phyloP scores from a whole-genome alignment of 75 land plant genomes.

The Cryptomeria japonica region DNA sequence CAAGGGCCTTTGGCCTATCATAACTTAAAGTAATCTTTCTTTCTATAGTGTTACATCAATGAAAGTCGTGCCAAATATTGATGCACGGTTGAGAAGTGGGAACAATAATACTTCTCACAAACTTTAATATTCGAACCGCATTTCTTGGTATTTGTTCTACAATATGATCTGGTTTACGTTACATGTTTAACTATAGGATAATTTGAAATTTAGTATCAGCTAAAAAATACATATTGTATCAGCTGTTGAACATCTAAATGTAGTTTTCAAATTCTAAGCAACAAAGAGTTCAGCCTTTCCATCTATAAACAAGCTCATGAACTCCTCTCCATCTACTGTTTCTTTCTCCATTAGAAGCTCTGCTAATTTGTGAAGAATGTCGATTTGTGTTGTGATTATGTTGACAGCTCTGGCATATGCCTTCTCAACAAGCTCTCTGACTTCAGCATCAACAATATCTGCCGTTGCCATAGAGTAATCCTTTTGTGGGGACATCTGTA shows the following conservation, averaged over 20 bases:
- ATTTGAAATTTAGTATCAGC: too few relatives aligned
- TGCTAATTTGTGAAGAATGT: constrained; percentile 98
- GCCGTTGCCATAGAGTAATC: constrained; percentile 99
- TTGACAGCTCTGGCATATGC: constrained; percentile 85
- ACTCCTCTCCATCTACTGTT: constrained; percentile 99
- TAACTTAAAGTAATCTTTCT: background rate
- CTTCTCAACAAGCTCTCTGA: constrained; percentile 88
- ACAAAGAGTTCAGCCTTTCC: constrained; percentile 94
- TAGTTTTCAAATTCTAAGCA: constrained; percentile 24
- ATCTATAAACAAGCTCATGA: constrained; percentile 98
- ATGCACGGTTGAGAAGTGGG: background rate
- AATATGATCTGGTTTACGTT: background rate
- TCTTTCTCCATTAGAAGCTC: constrained; percentile 96
- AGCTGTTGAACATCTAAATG: background rate
- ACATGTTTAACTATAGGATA: too few relatives aligned
- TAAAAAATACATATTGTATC: background rate
- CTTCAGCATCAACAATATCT: constrained; percentile 95
- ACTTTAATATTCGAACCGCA: background rate
- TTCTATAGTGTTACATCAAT: background rate
- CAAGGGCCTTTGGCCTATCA: background rate
- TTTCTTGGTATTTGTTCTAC: background rate
- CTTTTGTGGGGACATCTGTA: constrained; percentile 85
- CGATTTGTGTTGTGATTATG: constrained; percentile 89
- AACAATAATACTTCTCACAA: background rate
- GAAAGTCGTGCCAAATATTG: background rate